Base-by-base conservation (phyloP, 345 rosid species). In the Balakata baccata region DNA sequence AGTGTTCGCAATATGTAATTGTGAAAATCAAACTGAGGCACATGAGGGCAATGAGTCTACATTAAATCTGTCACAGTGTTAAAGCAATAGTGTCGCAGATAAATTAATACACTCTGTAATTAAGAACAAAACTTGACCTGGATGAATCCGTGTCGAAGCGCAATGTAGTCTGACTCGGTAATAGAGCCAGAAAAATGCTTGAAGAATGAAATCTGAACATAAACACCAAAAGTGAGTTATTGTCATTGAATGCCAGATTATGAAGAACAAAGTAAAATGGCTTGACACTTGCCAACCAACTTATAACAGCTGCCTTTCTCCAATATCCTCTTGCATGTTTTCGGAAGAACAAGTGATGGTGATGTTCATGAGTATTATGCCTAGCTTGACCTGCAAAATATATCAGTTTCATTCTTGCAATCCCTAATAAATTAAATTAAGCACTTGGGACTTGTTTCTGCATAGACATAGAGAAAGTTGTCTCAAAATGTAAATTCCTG, bases 161-260 rank as follows among this genome's bases (percentile, higher is more conserved):
- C 78, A 57, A 89, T 56, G 82, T 90, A 90, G 68, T 94, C 97
- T 34, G 97, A 87, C 75, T 87, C 85, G 66, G 91, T 89, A 37
- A 94, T 86, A n/a, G 93, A 90, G 60, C 84, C 85, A 68, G 88
- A 84, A 75, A 94, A 92, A 84, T 94, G 98, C 69, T 86, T 92
- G 92, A 85, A 83, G 85, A 94, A 94, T 34, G 97, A 84, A 66
- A 89, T 86, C 94, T 94, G 86, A 78, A 62, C 50, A 76, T 39
- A 72, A 69, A 58, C 71, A 64, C 23, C 17, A 3, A 12, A 17
- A 65, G 63, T 3, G 7, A 64, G 34, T 29, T 29, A 12, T 6
- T 14, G 37, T 20, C 51, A 59, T 22, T 37, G 13, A 56, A 4
- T 18, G 39, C 39, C 0, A 23, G 20, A 71, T 52, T 38, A 51